A percentile compares a stretch with the other conserved stretches of the same genome.
Evolutionary conservation across 345 rosid genomes (phyloP).

Genomic region (Heritiera littoralis): DNA sequence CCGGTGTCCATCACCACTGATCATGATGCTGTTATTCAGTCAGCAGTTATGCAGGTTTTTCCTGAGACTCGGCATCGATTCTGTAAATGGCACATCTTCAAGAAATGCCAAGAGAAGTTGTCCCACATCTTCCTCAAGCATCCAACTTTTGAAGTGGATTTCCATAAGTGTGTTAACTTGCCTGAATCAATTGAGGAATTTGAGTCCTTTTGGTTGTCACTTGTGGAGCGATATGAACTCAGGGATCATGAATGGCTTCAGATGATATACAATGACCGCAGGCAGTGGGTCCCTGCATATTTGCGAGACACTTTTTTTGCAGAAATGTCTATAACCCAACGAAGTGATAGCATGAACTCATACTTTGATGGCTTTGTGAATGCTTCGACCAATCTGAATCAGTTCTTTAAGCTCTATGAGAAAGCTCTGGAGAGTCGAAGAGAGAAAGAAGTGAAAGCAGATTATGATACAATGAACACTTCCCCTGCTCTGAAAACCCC

Average conservation of each 20-base stretch:
- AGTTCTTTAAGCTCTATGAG: conserved; percentile 49
- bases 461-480: conserved; percentile 44
- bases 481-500: conserved; percentile 44
- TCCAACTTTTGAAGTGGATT: conserved; percentile 47
- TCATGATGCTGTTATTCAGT: conserved; percentile 46
- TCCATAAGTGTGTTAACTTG: conserved; percentile 44
- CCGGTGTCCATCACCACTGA: conserved; percentile 61
- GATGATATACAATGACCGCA: conserved; percentile 46
- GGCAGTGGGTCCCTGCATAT: conserved; percentile 65
- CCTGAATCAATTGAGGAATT: conserved; percentile 41
- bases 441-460: conserved; percentile 52
- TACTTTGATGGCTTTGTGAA: conserved; percentile 63
- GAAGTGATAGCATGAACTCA: conserved; percentile 55
- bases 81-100: conserved; percentile 58
- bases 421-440: conserved; percentile 47
- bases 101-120: conserved; percentile 46
- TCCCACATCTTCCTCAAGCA: conserved; percentile 42
- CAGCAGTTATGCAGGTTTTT: conserved; percentile 53
- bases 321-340: conserved; percentile 54
- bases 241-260: conserved; percentile 62
- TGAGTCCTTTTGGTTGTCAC: conserved; percentile 44
- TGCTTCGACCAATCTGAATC: conserved; percentile 55
- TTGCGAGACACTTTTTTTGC: conserved; percentile 63
- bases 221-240: conserved; percentile 48
- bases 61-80: conserved; percentile 57